Conservation (phyloP, 2,329 filamentous ascomycete genomes). For the Aspergillus vadensis region DNA sequence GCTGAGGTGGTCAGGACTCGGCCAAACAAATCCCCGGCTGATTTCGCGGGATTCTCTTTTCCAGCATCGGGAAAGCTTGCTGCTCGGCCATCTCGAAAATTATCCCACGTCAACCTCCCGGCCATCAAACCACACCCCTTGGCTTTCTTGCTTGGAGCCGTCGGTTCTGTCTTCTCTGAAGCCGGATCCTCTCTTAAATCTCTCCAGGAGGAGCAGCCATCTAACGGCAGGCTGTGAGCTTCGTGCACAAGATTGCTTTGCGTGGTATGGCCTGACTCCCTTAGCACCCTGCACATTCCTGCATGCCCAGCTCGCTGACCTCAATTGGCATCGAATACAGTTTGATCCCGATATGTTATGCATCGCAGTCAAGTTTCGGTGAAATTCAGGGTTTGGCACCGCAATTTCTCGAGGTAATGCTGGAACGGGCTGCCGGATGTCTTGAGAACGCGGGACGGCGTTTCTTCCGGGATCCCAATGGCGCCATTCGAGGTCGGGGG, state of each 20-base stretch:
- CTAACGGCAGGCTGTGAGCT: constrained; percentile 11
- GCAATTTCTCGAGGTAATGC: constrained; percentile 48
- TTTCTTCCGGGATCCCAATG: constrained; percentile 45
- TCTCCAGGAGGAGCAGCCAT: background rate
- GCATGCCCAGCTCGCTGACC: constrained; percentile 6
- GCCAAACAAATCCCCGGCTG: constrained; percentile 36
- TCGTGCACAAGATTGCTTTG: constrained; percentile 12
- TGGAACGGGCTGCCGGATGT: constrained; percentile 54
- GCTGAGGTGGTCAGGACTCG: constrained; percentile 31
- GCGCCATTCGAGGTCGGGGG: constrained; percentile 39
- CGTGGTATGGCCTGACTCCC: constrained; percentile 11
- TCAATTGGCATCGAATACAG: background rate
- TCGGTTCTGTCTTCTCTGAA: background rate
- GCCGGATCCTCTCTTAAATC: background rate
- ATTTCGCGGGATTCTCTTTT: constrained; percentile 30
- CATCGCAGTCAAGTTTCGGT: constrained; percentile 23
- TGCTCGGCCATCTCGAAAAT: constrained; percentile 22
- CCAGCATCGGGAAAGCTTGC: constrained; percentile 26
- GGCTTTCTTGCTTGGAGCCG: background rate
- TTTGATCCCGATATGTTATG: constrained; percentile 31
- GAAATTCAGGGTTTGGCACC: constrained; percentile 30
- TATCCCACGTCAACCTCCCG: constrained; percentile 18
- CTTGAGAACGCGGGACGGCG: constrained; percentile 53
- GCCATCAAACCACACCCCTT: constrained; percentile 1
- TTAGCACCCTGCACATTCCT: constrained; percentile 7